Base-by-base conservation (phyloP, 2,329 filamentous ascomycete species). In the Coccinonectria pachysandricola region DNA sequence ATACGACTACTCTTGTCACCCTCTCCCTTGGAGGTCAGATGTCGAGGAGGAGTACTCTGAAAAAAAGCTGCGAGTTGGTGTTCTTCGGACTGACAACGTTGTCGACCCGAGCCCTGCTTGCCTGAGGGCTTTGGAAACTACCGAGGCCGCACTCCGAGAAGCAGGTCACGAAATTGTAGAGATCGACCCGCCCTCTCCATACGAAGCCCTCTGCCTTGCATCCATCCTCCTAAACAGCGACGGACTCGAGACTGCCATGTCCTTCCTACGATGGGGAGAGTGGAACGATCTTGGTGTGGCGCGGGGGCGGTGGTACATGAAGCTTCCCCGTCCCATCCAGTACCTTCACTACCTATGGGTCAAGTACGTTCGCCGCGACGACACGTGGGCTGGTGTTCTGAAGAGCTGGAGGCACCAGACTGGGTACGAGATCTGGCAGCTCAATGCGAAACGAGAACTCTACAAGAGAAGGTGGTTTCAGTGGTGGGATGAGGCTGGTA, bases 281-380 rank as follows among this genome's bases (percentile, higher is more conserved):
- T 76, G 74, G 59, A 79, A 82, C 35, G 87, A 95, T 48, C 57
- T 68, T 0, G 87, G 87, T 10, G 84, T 82, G 3, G 65, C 65
- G 13, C 79, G 87, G 50, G 75, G 95, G 62, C 65, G 71, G 27
- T 73, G 68, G 42, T 75, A 87, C 48, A 84, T 86, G 61, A 64
- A 62, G 21, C 67, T 93, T 9, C 79, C 84, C 9, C 62, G 75
- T 6, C 73, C 79, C 4, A 48, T 93, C 40, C 84, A 85, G 50
- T 92, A 80, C 52, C 46, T 91, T n/a, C 84, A 93, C 60, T 91
- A 86, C 50, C 70, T 86, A 5, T 95, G 81, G 69, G 78, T 91
- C n/a, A 79, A 79, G 45, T 92, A 94, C 51, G 62, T 95, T 35
- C 72, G 75, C 28, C 60, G 75, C 8, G 86, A 95, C 50, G 52